A percentile compares a stretch with the other conserved stretches of the same genome.
These are phyloP conservation scores for Coemansia sp. DNA, from an alignment of 192 early-diverging fungal genomes.

Conservation along the genomic window DNA sequence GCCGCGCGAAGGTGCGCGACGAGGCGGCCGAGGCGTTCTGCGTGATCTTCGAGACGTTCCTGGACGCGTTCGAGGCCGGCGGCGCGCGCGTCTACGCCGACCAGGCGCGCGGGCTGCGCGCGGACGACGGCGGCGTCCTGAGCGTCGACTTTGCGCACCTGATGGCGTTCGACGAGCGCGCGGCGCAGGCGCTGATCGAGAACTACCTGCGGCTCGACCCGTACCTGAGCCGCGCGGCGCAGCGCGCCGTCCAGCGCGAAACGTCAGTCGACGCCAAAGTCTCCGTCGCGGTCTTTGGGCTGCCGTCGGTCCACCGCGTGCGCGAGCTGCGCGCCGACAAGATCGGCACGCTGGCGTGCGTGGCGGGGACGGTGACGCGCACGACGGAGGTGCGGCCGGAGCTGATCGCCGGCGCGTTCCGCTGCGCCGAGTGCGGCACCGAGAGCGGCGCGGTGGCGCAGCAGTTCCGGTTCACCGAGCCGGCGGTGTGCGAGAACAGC, in stretches of 20 bases:
- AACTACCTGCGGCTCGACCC: slow-evolving; percentile 85
- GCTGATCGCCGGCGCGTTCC: slow-evolving; percentile 86
- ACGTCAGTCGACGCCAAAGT: neutral
- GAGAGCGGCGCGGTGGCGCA: slow-evolving; percentile 86
- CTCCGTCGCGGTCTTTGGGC: slow-evolving; percentile 64
- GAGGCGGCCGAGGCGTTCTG: slow-evolving; percentile 66
- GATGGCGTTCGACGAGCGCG: slow-evolving; percentile 54
- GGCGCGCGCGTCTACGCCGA: slow-evolving; percentile 60
- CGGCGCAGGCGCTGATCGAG: slow-evolving; percentile 62
- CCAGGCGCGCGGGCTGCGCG: slow-evolving; percentile 62
- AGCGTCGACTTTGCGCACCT: slow-evolving; percentile 76
- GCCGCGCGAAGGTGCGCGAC: slow-evolving; percentile 57
- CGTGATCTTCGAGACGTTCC: slow-evolving; percentile 68
- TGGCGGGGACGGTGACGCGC: slow-evolving; percentile 93
- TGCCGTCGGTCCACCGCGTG: slow-evolving; percentile 63
- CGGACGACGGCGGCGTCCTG: slow-evolving; percentile 62
- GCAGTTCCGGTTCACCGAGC: slow-evolving; percentile 97
- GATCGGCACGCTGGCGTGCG: slow-evolving; percentile 76
- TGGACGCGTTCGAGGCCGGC: slow-evolving; percentile 56
- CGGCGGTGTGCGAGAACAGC: slow-evolving; percentile 77
- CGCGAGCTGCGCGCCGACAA: slow-evolving; percentile 81
- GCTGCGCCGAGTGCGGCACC: slow-evolving; percentile 78
- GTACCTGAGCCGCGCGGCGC: slow-evolving; percentile 81
- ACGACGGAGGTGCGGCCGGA: slow-evolving; percentile 97
- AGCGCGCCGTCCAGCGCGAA: slow-evolving; percentile 65